phyloP scores from a whole-genome alignment of 805 yeast species.

The Hemisphaericaspora nanyangensis region DNA sequence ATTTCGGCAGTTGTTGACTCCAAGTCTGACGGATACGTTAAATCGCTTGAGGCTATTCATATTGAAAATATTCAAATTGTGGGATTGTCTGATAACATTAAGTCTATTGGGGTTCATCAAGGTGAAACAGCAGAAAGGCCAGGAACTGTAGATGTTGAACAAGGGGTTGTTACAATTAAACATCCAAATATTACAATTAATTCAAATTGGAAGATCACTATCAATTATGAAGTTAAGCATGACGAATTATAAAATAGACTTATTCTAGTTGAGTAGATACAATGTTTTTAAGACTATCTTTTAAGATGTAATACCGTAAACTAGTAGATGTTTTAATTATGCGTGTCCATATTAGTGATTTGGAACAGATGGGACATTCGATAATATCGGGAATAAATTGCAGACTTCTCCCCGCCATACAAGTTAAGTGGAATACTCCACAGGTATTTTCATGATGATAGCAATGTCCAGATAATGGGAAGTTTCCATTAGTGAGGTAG shows the following conservation, averaged over 20 bases:
- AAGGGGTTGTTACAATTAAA: slow-evolving; percentile 30
- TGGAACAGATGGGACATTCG: slow-evolving; percentile 15
- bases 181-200: slow-evolving; percentile 49
- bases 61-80: slow-evolving; percentile 48
- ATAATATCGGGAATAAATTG: slow-evolving; percentile 12
- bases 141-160: slow-evolving; percentile 16
- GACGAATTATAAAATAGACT: slow-evolving; percentile 22
- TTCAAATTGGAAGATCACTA: slow-evolving; percentile 40
- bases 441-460: slow-evolving; percentile 12
- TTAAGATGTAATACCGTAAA: slow-evolving; percentile 15
- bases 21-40: slow-evolving; percentile 6
- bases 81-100: neutral
- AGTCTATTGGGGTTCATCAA: slow-evolving; percentile 31
- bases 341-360: slow-evolving; percentile 14
- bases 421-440: slow-evolving; percentile 37
- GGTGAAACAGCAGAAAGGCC: slow-evolving; percentile 34
- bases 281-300: slow-evolving; percentile 8
- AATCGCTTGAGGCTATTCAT: slow-evolving; percentile 28
- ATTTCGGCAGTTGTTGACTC: slow-evolving; percentile 16
- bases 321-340: slow-evolving; percentile 19
- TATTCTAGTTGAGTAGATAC: neutral
- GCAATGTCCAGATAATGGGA: slow-evolving; percentile 36
- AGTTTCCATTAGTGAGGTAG: slow-evolving; percentile 2
- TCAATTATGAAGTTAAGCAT: slow-evolving; percentile 12
- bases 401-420: slow-evolving; percentile 23